Conservation (phyloP, 1,284 basidiomycete species). For the Austroboletus niveus region DNA sequence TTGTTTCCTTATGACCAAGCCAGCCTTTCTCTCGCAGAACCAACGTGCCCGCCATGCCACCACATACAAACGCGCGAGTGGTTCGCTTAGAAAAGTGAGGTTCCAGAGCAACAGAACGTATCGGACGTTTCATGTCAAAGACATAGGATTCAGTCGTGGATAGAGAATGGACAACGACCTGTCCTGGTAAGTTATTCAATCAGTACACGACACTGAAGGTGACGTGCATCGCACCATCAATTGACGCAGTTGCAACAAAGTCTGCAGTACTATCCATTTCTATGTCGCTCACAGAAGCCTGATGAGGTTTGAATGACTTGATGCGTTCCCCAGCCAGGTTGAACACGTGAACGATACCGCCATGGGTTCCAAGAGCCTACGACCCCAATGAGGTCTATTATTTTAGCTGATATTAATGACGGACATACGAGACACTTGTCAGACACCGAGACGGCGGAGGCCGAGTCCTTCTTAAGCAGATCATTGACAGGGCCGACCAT, state of each 20-base stretch:
- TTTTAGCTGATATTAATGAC: constrained; percentile 2
- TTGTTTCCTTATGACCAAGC: constrained; percentile 91
- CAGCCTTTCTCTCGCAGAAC: constrained; percentile 93
- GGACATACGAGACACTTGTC: constrained; percentile 68
- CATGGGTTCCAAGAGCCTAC: constrained; percentile 88
- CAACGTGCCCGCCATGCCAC: constrained; percentile 88
- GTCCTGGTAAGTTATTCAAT: constrained; percentile 51
- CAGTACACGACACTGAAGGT: constrained; percentile 4
- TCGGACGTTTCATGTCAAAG: constrained; percentile 92
- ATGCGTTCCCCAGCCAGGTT: constrained; percentile 79
- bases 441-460: constrained; percentile 79
- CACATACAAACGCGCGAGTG: constrained; percentile 87
- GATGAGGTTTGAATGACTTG: constrained; percentile 90
- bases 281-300: constrained; percentile 88
- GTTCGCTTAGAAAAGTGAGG: constrained; percentile 84
- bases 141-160: constrained; percentile 80
- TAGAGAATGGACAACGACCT: constrained; percentile 87
- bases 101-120: constrained; percentile 88
- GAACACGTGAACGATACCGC: constrained; percentile 87
- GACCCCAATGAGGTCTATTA: constrained; percentile 6
- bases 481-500: constrained; percentile 75
- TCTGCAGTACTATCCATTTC: constrained; percentile 84
- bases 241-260: constrained; percentile 89
- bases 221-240: constrained; percentile 72
- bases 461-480: constrained; percentile 86